Percentiles rank a stretch among this genome's conserved stretches.
Evolutionary conservation across 1,284 basidiomycete genomes (phyloP).

Genomic region (Phellopilus nigrolimitatus): DNA sequence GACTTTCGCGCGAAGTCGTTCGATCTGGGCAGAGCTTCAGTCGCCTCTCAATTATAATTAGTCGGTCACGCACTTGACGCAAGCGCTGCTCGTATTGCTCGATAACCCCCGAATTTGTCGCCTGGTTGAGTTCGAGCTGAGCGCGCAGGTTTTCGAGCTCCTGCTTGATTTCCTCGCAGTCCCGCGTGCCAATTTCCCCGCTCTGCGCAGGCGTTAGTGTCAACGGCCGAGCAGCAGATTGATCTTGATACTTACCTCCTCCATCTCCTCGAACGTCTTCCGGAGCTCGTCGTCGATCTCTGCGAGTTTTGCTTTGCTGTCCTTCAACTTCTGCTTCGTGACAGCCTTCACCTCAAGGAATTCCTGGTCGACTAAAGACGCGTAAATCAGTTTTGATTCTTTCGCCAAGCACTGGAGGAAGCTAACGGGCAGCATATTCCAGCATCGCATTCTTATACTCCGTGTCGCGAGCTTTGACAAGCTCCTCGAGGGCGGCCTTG

Average conservation of each 20-base stretch:
- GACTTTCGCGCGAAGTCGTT: slow-evolving; percentile 41
- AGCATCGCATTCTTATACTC: slow-evolving; percentile 49
- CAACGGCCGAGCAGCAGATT: not conserved
- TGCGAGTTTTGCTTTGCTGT: slow-evolving; percentile 42
- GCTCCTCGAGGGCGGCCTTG: slow-evolving; percentile 49
- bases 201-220: slow-evolving; percentile 17
- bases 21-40: slow-evolving; percentile 48
- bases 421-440: slow-evolving; percentile 50
- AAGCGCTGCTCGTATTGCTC: slow-evolving; percentile 74
- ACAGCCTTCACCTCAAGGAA: slow-evolving; percentile 47
- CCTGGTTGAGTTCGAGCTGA: slow-evolving; percentile 67
- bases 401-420: slow-evolving; percentile 9
- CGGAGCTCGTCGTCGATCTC: slow-evolving; percentile 45
- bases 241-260: slow-evolving; percentile 31
- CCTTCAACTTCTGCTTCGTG: slow-evolving; percentile 44
- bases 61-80: slow-evolving; percentile 48
- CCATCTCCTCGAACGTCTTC: slow-evolving; percentile 46
- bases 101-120: slow-evolving; percentile 74
- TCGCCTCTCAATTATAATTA: not conserved
- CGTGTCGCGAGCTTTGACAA: slow-evolving; percentile 53
- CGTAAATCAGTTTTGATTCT: not conserved
- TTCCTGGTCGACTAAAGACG: slow-evolving; percentile 40
- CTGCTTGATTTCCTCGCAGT: slow-evolving; percentile 47
- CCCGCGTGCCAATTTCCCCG: slow-evolving; percentile 38
- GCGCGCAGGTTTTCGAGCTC: slow-evolving; percentile 62